Evolutionary conservation across 192 early-diverging fungal genomes (phyloP).

Genomic region (Coemansia sp.): DNA sequence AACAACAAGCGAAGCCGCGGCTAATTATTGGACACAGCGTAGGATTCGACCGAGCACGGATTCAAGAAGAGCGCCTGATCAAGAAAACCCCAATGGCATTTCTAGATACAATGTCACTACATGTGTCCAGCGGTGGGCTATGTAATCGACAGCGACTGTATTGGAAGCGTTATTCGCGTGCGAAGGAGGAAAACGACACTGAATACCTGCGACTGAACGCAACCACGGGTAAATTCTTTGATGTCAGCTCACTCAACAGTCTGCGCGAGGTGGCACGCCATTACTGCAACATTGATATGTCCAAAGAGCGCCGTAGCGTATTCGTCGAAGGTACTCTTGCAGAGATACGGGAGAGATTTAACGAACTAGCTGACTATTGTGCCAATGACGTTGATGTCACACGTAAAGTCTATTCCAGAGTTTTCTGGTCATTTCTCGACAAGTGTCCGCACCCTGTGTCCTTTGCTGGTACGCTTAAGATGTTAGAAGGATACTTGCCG

Average conservation of each 20-base stretch:
- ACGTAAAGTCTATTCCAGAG: slow-evolving; percentile 63
- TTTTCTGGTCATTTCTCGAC: slow-evolving; percentile 67
- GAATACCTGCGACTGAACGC: slow-evolving; percentile 53
- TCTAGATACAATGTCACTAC: slow-evolving; percentile 93
- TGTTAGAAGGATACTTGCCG: slow-evolving; percentile 83
- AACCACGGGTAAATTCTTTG: slow-evolving; percentile 54
- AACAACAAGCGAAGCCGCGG: slow-evolving; percentile 25
- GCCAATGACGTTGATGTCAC: slow-evolving; percentile 84
- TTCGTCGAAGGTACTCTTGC: slow-evolving; percentile 61
- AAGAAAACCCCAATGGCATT: slow-evolving; percentile 61
- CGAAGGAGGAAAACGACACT: slow-evolving; percentile 44
- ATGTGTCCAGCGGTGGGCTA: slow-evolving; percentile 83
- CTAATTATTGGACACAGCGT: slow-evolving; percentile 90
- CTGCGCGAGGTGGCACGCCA: slow-evolving; percentile 76
- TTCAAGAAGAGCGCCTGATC: slow-evolving; percentile 80
- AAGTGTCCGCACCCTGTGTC: slow-evolving; percentile 95
- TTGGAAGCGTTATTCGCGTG: slow-evolving; percentile 74
- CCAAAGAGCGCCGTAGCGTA: slow-evolving; percentile 62
- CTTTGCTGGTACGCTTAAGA: slow-evolving; percentile 86
- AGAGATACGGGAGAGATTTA: slow-evolving; percentile 66
- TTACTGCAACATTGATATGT: slow-evolving; percentile 67
- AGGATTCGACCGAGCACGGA: slow-evolving; percentile 84
- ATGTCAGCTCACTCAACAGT: slow-evolving; percentile 64
- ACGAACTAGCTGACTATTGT: slow-evolving; percentile 75
- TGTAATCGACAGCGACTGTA: slow-evolving; percentile 82